Evolutionary conservation across 108 stramenopile species (phyloP).

Genomic region (Skeletonema grethae): DNA sequence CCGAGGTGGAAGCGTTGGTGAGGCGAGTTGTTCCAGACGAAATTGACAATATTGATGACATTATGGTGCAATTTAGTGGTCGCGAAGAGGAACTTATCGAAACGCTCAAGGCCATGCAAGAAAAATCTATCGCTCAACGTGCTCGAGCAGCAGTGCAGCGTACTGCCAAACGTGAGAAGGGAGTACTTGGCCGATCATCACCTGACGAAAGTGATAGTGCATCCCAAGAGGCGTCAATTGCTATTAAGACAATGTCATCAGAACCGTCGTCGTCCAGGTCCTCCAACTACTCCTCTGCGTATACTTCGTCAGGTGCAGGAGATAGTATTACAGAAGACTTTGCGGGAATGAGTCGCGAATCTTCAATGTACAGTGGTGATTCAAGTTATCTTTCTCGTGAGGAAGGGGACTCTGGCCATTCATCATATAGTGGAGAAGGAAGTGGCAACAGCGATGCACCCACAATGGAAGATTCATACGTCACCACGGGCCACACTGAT

Average conservation of each 20-base stretch:
- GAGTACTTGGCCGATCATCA: slow-evolving; percentile 13
- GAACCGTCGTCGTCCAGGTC: neutral
- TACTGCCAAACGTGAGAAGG: slow-evolving; percentile 69
- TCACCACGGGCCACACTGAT: slow-evolving; percentile 8
- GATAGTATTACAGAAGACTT: slow-evolving; percentile 3
- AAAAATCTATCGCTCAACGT: slow-evolving; percentile 76
- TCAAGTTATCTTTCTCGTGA: neutral
- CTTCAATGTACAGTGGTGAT: neutral
- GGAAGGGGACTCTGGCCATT: neutral
- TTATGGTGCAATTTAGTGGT: slow-evolving; percentile 86
- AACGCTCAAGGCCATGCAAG: slow-evolving; percentile 86
- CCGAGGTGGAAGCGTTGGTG: slow-evolving; percentile 78
- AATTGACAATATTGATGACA: slow-evolving; percentile 87
- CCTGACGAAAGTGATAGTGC: slow-evolving; percentile 2
- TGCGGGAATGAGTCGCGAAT: neutral
- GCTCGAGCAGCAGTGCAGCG: slow-evolving; percentile 72
- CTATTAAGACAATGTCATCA: neutral
- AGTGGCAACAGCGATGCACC: neutral
- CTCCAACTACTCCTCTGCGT: neutral
- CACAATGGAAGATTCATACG: slow-evolving; percentile 8
- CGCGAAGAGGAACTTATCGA: slow-evolving; percentile 90
- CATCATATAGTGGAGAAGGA: neutral
- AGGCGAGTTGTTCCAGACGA: slow-evolving; percentile 85
- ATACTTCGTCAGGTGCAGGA: neutral
- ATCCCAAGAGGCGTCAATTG: neutral